Evolutionary conservation across 257 asterid species (phyloP).

Genomic region (Solanum chmielewskii): DNA sequence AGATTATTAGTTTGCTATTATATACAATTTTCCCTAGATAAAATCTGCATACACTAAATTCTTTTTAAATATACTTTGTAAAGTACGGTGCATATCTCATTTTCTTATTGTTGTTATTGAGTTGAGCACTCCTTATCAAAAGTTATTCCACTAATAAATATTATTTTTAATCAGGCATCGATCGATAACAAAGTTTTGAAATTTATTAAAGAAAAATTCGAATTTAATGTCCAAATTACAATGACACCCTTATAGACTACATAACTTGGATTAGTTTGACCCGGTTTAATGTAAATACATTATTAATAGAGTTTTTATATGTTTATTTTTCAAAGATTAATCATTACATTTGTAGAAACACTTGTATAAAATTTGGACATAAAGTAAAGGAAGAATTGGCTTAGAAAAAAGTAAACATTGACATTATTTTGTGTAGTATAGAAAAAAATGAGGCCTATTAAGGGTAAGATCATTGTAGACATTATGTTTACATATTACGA

Average conservation of each 20-base stretch:
- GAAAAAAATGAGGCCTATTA: background rate
- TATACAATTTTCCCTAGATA: too few relatives aligned
- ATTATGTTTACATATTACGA: background rate
- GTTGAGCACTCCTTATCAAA: background rate
- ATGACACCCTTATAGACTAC: background rate
- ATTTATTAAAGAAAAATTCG: background rate
- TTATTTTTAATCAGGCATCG: background rate
- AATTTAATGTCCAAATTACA: background rate
- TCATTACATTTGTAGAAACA: background rate
- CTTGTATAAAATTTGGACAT: background rate
- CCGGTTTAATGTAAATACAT: background rate
- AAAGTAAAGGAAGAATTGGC: background rate
- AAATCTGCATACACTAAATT: rapidly evolving
- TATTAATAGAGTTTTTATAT: background rate
- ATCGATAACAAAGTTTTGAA: background rate
- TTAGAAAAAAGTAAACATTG: background rate
- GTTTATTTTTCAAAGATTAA: background rate
- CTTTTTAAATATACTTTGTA: too few relatives aligned
- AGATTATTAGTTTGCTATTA: too few relatives aligned
- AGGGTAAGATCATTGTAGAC: background rate
- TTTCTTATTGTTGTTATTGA: too few relatives aligned
- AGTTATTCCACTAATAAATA: rapidly evolving
- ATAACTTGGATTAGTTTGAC: background rate
- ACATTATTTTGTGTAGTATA: background rate
- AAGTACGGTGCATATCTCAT: too few relatives aligned